Evolutionary conservation across 371 early-diverging fungal genomes (phyloP).

Genomic region (Mortierella sp.): DNA sequence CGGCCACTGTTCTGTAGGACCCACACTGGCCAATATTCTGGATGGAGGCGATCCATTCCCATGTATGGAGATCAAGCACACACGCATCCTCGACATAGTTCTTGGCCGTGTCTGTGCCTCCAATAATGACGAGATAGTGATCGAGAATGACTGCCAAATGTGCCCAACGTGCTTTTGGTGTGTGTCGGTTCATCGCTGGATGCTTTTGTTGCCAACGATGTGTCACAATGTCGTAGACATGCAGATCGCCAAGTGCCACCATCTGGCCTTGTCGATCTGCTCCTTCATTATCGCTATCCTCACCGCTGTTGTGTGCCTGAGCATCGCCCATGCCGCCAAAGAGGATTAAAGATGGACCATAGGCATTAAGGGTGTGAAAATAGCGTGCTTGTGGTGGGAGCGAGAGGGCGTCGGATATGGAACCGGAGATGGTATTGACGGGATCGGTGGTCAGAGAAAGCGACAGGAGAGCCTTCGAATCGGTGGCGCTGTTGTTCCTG

Average conservation of each 20-base stretch:
- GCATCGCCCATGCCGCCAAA: slow-evolving; percentile 63
- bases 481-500: slow-evolving; percentile 1
- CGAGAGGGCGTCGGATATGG: slow-evolving; percentile 28
- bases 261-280: slow-evolving; percentile 11
- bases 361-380: slow-evolving; percentile 68
- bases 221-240: slow-evolving; percentile 66
- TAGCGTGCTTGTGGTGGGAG: slow-evolving; percentile 58
- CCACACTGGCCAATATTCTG: slow-evolving; percentile 63
- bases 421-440: slow-evolving; percentile 22
- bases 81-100: slow-evolving; percentile 80
- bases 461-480: slow-evolving; percentile 33
- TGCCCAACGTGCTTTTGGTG: slow-evolving; percentile 78
- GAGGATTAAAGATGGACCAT: slow-evolving; percentile 58
- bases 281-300: slow-evolving; percentile 17
- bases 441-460: slow-evolving; percentile 52
- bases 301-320: background rate
- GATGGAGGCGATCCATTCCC: slow-evolving; percentile 67
- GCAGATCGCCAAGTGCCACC: slow-evolving; percentile 73
- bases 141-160: slow-evolving; percentile 70
- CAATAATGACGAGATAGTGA: slow-evolving; percentile 73
- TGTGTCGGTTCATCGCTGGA: slow-evolving; percentile 55
- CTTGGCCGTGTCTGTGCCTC: slow-evolving; percentile 79
- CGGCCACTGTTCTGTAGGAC: slow-evolving; percentile 64
- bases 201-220: slow-evolving; percentile 69
- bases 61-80: slow-evolving; percentile 68